Conservation (phyloP, 768 basidiomycete species). For the Cystofilobasidium ferigula region DNA sequence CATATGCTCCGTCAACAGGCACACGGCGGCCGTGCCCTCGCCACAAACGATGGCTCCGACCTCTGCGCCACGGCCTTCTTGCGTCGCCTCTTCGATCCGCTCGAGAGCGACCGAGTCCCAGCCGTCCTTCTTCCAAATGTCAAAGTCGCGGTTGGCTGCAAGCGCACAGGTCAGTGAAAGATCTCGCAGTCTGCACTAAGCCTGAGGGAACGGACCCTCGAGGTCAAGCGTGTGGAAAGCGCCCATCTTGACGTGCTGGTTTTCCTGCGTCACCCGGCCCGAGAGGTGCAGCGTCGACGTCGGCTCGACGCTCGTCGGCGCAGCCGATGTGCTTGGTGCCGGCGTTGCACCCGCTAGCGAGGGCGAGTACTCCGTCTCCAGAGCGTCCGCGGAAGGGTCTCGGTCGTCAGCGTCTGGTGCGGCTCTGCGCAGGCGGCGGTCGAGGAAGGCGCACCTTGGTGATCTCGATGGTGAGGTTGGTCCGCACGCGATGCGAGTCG, state of each 20-base stretch:
- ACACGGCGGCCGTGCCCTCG: conserved; percentile 87
- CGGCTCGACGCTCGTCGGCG: conserved; percentile 43
- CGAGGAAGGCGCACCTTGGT: conserved; percentile 46
- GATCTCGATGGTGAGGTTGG: conserved; percentile 74
- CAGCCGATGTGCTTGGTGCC: conserved; percentile 31
- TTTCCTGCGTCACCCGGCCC: conserved; percentile 75
- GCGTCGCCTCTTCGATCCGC: conserved; percentile 73
- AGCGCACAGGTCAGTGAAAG: no score
- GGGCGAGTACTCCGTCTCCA: conserved; percentile 17
- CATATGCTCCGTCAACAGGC: conserved; percentile 91
- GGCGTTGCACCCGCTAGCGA: conserved; percentile 1
- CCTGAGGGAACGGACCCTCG: conserved; percentile 43
- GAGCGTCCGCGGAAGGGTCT: not conserved
- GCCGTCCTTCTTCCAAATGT: conserved; percentile 69
- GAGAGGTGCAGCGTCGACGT: conserved; percentile 60
- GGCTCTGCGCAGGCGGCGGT: not conserved
- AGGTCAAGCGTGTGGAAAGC: conserved; percentile 91
- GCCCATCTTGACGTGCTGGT: conserved; percentile 77
- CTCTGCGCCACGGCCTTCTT: conserved; percentile 91
- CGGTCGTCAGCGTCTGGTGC: no score
- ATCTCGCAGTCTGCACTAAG: no score
- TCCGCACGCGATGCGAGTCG: conserved; percentile 75
- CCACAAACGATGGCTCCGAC: conserved; percentile 92
- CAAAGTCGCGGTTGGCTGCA: conserved; percentile 68
- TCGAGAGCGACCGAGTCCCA: conserved; percentile 86